These are phyloP conservation scores for Aegilops speltoides DNA, from an alignment of 176 grass and related monocot genomes.

Conservation along the genomic window DNA sequence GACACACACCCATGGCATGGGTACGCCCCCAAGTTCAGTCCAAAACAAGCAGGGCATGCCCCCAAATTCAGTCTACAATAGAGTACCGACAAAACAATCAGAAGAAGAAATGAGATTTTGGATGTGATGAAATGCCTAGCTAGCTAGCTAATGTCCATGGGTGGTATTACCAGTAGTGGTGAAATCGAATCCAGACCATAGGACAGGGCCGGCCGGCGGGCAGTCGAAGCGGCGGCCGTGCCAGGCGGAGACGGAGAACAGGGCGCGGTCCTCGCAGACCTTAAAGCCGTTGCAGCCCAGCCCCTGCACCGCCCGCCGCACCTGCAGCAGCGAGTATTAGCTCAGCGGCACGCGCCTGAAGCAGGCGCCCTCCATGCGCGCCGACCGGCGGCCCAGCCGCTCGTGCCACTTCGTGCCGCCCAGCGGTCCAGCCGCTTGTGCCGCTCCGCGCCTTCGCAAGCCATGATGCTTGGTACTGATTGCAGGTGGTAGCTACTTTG, in stretches of 20 bases:
- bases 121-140: not conserved
- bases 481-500: too few species aligned
- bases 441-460: constrained; percentile 60
- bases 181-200: too few species aligned
- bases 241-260: constrained; percentile 82
- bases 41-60: not conserved
- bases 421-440: constrained; percentile 47
- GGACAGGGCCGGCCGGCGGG: not conserved
- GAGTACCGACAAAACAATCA: too few species aligned
- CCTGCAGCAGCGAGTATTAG: constrained; percentile 80
- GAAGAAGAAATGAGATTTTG: not conserved
- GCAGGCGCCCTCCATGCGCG: constrained; percentile 48
- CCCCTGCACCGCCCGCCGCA: constrained; percentile 51
- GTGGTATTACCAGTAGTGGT: not conserved
- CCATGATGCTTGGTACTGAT: constrained; percentile 35
- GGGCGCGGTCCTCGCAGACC: constrained; percentile 54
- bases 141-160: not conserved
- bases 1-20: not conserved
- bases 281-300: constrained; percentile 71
- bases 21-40: not conserved
- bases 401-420: too few species aligned
- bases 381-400: constrained; percentile 60
- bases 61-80: not conserved
- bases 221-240: constrained; percentile 68
- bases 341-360: constrained; percentile 58